Conservation (phyloP, 768 basidiomycete species). For the Crepidotus variabilis region DNA sequence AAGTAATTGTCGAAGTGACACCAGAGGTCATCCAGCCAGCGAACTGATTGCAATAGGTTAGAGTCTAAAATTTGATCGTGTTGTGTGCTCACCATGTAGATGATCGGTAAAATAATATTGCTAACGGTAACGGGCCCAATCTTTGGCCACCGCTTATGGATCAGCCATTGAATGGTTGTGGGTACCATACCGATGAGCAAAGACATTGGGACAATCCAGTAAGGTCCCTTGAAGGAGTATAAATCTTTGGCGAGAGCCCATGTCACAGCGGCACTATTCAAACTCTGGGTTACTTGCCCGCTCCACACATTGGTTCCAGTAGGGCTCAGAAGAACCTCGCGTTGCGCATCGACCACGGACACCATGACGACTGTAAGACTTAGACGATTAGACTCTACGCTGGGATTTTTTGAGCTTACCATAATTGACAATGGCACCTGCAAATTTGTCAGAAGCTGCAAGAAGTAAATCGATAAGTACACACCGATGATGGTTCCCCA, state of each 20-base stretch:
- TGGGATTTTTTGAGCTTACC: slow-evolving; percentile 19
- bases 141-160: slow-evolving; percentile 51
- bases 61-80: not conserved
- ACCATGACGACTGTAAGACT: slow-evolving; percentile 52
- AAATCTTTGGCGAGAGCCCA: slow-evolving; percentile 62
- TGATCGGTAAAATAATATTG: slow-evolving; percentile 50
- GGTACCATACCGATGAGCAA: slow-evolving; percentile 51
- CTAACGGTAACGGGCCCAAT: slow-evolving; percentile 50
- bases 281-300: slow-evolving; percentile 45
- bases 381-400: not conserved
- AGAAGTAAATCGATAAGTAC: not conserved
- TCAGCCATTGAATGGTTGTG: slow-evolving; percentile 51
- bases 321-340: slow-evolving; percentile 47
- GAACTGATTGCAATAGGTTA: slow-evolving; percentile 20
- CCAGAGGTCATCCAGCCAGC: slow-evolving; percentile 46
- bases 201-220: slow-evolving; percentile 52
- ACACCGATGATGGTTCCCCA: slow-evolving; percentile 58
- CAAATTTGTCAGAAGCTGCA: not conserved
- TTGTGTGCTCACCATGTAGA: slow-evolving; percentile 38
- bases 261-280: slow-evolving; percentile 58
- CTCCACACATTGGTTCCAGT: slow-evolving; percentile 62
- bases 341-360: slow-evolving; percentile 48
- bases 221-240: slow-evolving; percentile 50
- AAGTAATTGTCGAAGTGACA: slow-evolving; percentile 47
- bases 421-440: slow-evolving; percentile 36